Conservation (phyloP, 352 stramenopile genomes). For the Phytophthora ohioensis region DNA sequence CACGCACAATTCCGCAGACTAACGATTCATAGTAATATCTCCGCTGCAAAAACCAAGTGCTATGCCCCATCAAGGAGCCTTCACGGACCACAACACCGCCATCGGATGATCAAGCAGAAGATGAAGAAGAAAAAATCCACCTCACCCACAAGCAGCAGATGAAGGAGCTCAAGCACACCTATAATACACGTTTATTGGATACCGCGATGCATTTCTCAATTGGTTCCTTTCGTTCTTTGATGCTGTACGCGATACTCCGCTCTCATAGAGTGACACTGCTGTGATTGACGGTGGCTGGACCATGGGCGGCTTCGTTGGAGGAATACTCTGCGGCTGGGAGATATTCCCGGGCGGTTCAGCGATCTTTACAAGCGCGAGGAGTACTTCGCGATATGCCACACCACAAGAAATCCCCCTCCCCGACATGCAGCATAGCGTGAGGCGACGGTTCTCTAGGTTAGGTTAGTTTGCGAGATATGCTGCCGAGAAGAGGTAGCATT, state of each 20-base stretch:
- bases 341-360: no score
- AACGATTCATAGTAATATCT: background rate
- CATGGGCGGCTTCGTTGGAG: conserved; percentile 66
- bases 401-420: no score
- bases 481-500: no score
- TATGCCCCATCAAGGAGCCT: background rate
- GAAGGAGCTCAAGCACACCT: conserved; percentile 49
- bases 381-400: no score
- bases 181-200: conserved; percentile 63
- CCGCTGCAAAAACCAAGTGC: background rate
- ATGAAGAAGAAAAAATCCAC: conserved; percentile 4
- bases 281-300: conserved; percentile 73
- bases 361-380: no score
- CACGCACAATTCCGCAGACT: conserved; percentile 20
- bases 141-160: conserved; percentile 58
- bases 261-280: conserved; percentile 56
- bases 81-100: no score
- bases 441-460: no score
- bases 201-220: conserved; percentile 70
- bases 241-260: conserved; percentile 45
- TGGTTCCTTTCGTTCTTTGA: conserved; percentile 80
- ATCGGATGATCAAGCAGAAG: background rate
- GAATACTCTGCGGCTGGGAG: conserved; percentile 44
- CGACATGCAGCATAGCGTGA: no score
- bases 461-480: no score